Conservation (phyloP, 2,329 filamentous ascomycete genomes). For the Neopestalotiopsis rosae region DNA sequence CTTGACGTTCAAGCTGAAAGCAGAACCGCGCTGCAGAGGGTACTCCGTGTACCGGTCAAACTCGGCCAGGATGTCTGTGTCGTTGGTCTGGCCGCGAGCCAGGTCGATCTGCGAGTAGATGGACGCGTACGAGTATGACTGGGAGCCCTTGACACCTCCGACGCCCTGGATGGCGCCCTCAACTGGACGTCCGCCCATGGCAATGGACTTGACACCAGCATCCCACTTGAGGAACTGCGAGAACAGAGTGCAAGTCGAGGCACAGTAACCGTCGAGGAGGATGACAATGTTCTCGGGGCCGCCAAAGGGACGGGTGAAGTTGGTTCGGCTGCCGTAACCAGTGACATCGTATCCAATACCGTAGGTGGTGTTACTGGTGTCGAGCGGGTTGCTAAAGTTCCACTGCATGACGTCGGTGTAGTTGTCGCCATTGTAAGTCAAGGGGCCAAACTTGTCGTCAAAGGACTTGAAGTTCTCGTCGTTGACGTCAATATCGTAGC, state of each 20-base stretch:
- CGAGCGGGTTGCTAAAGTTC: slow-evolving; percentile 51
- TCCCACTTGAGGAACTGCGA: slow-evolving; percentile 58
- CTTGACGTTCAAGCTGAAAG: slow-evolving; percentile 43
- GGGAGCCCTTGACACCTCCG: slow-evolving; percentile 57
- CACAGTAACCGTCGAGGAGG: slow-evolving; percentile 64
- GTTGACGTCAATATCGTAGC: slow-evolving; percentile 54
- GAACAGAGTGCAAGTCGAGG: slow-evolving; percentile 63
- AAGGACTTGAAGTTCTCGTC: slow-evolving; percentile 55
- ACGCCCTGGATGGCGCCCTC: slow-evolving; percentile 57
- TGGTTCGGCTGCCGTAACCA: slow-evolving; percentile 53
- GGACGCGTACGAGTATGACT: slow-evolving; percentile 39
- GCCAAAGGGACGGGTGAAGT: slow-evolving; percentile 58
- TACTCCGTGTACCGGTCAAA: slow-evolving; percentile 38
- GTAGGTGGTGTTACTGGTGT: slow-evolving; percentile 45
- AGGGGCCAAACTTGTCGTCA: slow-evolving; percentile 49
- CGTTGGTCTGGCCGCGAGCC: slow-evolving; percentile 32
- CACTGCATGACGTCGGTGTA: slow-evolving; percentile 60
- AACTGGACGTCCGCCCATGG: slow-evolving; percentile 55
- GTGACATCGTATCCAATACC: slow-evolving; percentile 52
- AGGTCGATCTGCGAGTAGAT: slow-evolving; percentile 34
- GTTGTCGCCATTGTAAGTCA: slow-evolving; percentile 51
- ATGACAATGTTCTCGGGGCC: slow-evolving; percentile 61
- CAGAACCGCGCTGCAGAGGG: slow-evolving; percentile 38
- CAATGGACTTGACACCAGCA: slow-evolving; percentile 58
- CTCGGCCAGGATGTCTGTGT: slow-evolving; percentile 33